Evolutionary conservation across 2,329 filamentous ascomycete species (phyloP).

Genomic region (Talaromyces sp.): DNA sequence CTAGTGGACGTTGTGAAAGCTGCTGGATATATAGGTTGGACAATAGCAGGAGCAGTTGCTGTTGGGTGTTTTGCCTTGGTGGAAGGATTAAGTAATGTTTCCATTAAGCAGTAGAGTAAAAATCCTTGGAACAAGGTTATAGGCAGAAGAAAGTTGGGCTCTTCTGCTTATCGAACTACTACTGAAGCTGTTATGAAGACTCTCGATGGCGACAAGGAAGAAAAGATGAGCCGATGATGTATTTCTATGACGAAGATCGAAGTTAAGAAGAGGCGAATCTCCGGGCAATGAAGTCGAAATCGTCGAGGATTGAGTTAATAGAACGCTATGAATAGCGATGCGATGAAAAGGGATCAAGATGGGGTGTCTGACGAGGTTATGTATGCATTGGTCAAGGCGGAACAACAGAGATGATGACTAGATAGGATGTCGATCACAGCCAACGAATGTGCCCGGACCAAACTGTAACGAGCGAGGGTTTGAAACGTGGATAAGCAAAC

Average conservation of each 20-base stretch:
- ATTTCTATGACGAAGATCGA: not conserved
- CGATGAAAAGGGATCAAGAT: not conserved
- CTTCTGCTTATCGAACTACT: not conserved
- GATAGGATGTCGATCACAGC: constrained; percentile 11
- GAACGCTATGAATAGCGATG: not conserved
- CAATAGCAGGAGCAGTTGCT: not conserved
- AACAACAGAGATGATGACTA: constrained; percentile 7
- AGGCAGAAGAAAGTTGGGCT: not conserved
- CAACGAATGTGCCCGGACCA: constrained; percentile 6
- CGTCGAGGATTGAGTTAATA: not conserved
- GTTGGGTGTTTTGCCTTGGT: not conserved
- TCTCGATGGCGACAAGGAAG: not conserved
- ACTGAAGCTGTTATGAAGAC: not conserved
- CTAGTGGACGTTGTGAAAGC: not conserved
- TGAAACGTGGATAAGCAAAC: constrained; percentile 14
- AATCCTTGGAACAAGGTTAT: too few relatives aligned
- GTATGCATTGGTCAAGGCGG: constrained; percentile 4
- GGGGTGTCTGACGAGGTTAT: constrained; percentile 6
- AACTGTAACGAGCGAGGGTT: constrained; percentile 5
- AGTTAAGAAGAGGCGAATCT: not conserved
- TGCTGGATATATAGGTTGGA: not conserved
- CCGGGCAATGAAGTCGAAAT: not conserved
- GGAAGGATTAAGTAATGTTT: not conserved
- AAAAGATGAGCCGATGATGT: not conserved
- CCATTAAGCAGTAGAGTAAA: constrained; percentile 2